These are phyloP conservation scores for Mycena vitilis DNA, from an alignment of 768 basidiomycete species.

Conservation along the genomic window DNA sequence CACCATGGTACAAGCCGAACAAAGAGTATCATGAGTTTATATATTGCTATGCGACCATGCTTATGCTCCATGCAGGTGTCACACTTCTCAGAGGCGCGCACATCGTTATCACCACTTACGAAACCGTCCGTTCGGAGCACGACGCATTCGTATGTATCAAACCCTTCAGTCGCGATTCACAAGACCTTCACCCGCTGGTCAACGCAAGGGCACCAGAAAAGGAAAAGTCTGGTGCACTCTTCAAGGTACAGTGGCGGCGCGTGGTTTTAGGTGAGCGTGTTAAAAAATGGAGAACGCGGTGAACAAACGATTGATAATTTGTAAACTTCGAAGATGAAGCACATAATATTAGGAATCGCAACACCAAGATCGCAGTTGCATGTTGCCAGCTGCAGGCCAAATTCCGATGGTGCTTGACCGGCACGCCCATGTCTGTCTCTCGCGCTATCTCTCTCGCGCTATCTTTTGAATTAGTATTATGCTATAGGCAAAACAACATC, in stretches of 20 bases:
- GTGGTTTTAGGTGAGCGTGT: constrained; percentile 79
- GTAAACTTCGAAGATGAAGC: constrained; percentile 75
- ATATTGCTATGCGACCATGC: too few species aligned
- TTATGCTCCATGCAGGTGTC: not conserved
- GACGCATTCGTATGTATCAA: constrained; percentile 59
- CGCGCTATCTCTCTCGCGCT: constrained; percentile 38
- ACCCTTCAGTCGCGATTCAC: constrained; percentile 67
- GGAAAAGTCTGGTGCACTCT: constrained; percentile 68
- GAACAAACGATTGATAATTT: too few species aligned
- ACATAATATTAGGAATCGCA: constrained; percentile 92
- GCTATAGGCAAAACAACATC: constrained; percentile 89
- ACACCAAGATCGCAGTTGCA: constrained; percentile 80
- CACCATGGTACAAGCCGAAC: constrained; percentile 87
- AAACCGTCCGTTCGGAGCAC: constrained; percentile 85
- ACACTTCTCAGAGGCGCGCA: constrained; percentile 61
- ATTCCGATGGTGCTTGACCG: constrained; percentile 90
- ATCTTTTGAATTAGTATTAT: constrained; percentile 46
- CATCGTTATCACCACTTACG: constrained; percentile 90
- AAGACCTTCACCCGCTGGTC: constrained; percentile 46
- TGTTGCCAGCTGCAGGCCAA: constrained; percentile 81
- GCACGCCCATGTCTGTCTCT: constrained; percentile 75
- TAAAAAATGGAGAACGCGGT: too few species aligned
- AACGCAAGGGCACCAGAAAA: constrained; percentile 58
- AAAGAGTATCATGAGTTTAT: too few species aligned
- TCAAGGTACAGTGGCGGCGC: constrained; percentile 83